These are phyloP conservation scores for Pythium aquatile DNA, from an alignment of 352 stramenopile species.

Conservation along the genomic window DNA sequence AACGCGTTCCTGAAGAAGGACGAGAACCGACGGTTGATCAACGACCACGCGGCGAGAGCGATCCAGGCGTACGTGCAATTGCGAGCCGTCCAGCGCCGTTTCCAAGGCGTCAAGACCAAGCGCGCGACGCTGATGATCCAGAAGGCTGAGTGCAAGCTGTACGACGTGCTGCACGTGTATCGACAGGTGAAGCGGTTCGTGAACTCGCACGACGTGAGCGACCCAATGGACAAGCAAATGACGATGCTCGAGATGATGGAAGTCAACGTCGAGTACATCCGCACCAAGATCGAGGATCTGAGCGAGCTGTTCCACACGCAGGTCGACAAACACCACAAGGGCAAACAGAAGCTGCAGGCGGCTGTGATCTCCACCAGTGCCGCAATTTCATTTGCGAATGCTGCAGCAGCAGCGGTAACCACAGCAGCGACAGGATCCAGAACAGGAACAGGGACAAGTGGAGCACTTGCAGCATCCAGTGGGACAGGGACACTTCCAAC, in stretches of 20 bases:
- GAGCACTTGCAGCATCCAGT: not conserved
- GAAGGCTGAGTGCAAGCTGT: constrained; percentile 63
- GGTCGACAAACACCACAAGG: constrained; percentile 20
- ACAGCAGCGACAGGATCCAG: constrained; percentile 10
- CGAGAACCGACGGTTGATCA: constrained; percentile 56
- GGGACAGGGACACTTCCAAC: not conserved
- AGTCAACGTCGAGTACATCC: constrained; percentile 81
- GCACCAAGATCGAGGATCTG: constrained; percentile 75
- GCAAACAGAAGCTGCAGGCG: constrained; percentile 20
- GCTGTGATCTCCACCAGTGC: constrained; percentile 11
- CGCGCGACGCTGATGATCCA: constrained; percentile 15
- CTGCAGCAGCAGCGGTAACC: not conserved
- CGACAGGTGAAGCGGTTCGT: constrained; percentile 56
- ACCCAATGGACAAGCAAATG: constrained; percentile 82
- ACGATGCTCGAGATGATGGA: constrained; percentile 87
- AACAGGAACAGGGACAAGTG: not conserved
- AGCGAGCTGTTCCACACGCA: constrained; percentile 46
- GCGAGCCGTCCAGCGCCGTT: constrained; percentile 40
- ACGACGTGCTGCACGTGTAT: constrained; percentile 52
- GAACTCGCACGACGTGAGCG: constrained; percentile 64
- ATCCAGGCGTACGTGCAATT: constrained; percentile 67
- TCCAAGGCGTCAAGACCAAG: constrained; percentile 26
- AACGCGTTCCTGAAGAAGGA: constrained; percentile 79
- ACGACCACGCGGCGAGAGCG: constrained; percentile 53
- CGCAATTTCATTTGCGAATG: constrained; percentile 5